Base-by-base conservation (phyloP, 2,329 filamentous ascomycete species). In the Stromatinia cepivora region DNA sequence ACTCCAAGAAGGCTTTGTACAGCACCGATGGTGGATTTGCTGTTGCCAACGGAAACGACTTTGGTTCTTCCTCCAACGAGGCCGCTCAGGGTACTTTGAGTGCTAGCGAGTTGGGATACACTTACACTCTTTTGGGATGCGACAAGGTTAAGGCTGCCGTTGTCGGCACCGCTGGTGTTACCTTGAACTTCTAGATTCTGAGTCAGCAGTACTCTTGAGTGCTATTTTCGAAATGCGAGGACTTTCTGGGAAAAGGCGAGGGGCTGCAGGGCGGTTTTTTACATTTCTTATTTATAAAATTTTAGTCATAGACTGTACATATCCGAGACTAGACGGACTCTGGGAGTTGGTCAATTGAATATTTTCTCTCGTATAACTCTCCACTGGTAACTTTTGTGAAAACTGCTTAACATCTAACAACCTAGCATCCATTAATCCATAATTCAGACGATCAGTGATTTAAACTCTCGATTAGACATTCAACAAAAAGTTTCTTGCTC, bases 101-200 rank as follows among this genome's bases (percentile, higher is more conserved):
- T 15, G 70, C 73, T 7, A 67, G 58, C 45, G 48, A 57, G 80
- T 86, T 67, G 39, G 83, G 83, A 4, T 88, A 89, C 75, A 76
- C 78, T 58, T 88, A 88, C 79, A 79, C 78, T 45, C 80, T 85
- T 20, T 77, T 88, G 59, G 85, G 85, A 2, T 82, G 82, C 15
- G 78, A 71, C 48, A 83, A 80, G 64, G 83, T 87, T 61, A 81
- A 83, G 78, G 78, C 74, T 58, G 78, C 69, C 20, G 71, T 76
- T 68, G 74, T 78, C 22, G 78, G 78, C 0, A 75, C 71, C 59
- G 79, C 78, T 39, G 79, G 79, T 31, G 78, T 77, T 73, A 80
- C 76, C 31, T 66, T 80, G 46, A 53, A 67, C 8, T 79, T 80
- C 56, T 80, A 67, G 15, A 66, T 59, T 17, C 9, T 20, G 31